Evolutionary conservation across 2,329 filamentous ascomycete species (phyloP), one percentile per base, ranked within the genome.

Genomic region (Aschersonia sp.): DNA sequence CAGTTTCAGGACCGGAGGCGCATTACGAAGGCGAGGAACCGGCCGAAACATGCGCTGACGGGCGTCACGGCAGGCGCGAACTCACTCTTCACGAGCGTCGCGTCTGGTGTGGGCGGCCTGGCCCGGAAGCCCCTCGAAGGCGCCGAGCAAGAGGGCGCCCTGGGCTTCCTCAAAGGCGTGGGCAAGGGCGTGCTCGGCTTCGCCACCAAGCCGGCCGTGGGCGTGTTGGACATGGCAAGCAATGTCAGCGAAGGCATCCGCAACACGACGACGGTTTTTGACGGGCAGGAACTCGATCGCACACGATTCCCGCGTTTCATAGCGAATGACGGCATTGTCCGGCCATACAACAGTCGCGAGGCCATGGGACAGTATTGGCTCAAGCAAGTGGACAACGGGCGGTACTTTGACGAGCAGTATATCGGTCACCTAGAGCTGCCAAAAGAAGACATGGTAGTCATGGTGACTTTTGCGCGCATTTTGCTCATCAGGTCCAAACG

Each of bases 241-340:
- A 97, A 95, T 62, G 84, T 98, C 55, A 90, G 88, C 30, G 92
- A 98, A 67, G 92, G 92, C 46, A 94, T 98, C 48, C 88, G 92
- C 59, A 98, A 98, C 67, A 98, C 92, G 0, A 98, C 94, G 1
- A 98, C 92, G 0, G 92, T 98, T 22, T 98, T 98, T 62, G 92
- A 98, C 59, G 85, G 86, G 30, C 84, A 90, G 50, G 92, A 94
- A 46, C 81, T 98, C 6, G 94, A 98, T 57, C 87, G 92, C 45
- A 88, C 95, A 30, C 86, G 92, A n/a, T 76, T 94, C 46, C 85
- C 89, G 5, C 84, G 92, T 14, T 95, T 94, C 68, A 87, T 98
- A 51, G 86, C 87, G 12, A 79, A 82, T 41, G 90, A 98, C 62
- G 92, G 92, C 41, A 86, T 98, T 50, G 89, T 98, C 35, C 83